These are phyloP conservation scores for Solanum dulcamara DNA, from an alignment of 257 asterid genomes.

Conservation along the genomic window DNA sequence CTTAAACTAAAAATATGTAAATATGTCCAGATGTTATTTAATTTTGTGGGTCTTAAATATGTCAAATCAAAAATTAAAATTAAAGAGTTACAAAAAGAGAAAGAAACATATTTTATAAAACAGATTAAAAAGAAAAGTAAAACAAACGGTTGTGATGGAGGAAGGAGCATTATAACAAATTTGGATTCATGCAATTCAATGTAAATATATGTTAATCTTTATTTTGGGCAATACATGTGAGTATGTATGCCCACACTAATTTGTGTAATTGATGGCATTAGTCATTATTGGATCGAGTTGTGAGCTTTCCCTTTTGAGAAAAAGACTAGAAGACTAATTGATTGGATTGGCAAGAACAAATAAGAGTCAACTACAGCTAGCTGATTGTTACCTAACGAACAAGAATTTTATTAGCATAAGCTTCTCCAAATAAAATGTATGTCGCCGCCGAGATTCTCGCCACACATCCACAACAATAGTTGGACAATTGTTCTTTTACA, in stretches of 20 bases:
- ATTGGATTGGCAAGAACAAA: background rate
- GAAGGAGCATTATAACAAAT: background rate
- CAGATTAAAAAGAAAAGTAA: background rate
- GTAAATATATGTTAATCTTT: background rate
- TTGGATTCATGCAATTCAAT: background rate
- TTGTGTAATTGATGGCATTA: background rate
- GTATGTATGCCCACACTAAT: background rate
- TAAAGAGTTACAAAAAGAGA: no score
- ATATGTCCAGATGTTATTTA: no score
- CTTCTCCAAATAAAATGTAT: background rate
- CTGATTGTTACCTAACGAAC: background rate
- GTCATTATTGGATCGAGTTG: background rate
- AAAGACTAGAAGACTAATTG: background rate
- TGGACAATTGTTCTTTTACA: background rate
- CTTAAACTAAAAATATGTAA: no score
- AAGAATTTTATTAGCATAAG: background rate
- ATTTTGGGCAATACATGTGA: background rate
- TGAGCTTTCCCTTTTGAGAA: background rate
- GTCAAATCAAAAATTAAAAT: background rate
- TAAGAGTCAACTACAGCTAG: background rate
- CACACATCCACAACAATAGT: background rate
- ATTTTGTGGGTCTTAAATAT: no score
- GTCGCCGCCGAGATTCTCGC: background rate
- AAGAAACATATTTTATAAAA: no score
- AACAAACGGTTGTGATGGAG: background rate